Evolutionary conservation across 495 filamentous ascomycete species (phyloP), one percentile per base, ranked within the genome.

Genomic region (Glarea lozoyensis): DNA sequence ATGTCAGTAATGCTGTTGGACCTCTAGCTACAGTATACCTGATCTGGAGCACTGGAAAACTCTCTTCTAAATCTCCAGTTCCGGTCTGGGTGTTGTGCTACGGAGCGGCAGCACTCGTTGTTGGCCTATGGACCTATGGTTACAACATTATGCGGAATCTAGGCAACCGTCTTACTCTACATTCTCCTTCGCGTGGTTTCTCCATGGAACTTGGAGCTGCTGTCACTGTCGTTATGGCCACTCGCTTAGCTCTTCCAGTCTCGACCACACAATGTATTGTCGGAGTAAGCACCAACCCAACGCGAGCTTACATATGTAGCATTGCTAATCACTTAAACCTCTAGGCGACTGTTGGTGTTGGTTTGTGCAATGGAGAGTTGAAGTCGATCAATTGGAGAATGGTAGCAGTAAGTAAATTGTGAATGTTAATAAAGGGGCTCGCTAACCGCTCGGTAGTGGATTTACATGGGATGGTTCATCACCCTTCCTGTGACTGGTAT

Each of bases 1-100:
- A 87, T 54, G 76, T 86, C 45, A 69, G 78, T 33, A 86, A 87
- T 65, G 81, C 83, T 12, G 73, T 86, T 48, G 83, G 83, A 11
- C 82, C 82, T 22, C 82, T 72, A 60, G 74, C 81, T 20, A 76
- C 75, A 34, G 73, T 84, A 57, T 87, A 76, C 66, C 59, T 68
- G 16, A 70, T 81, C 53, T 88, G 81, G 81, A 60, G 60, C 10
- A 56, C 63, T 3, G 74, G 70, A n/a, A 47, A 25, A 1, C 58
- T 75, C 6, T 55, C 63, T 31, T 49, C 66, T 51, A 79, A 76
- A 43, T 53, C 73, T 2, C 58, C 67, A 3, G 78, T 81, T 0
- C 80, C 80, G 15, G 43, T 75, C 38, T 85, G 81, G 81, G 70
- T 80, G 58, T 64, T 83, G 2, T 70, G 66, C 13, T 72, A 81